Percentiles rank a stretch among this genome's conserved stretches.
phyloP scores from a whole-genome alignment of 2,329 filamentous ascomycete species.

The Cladorrhinum sp. region DNA sequence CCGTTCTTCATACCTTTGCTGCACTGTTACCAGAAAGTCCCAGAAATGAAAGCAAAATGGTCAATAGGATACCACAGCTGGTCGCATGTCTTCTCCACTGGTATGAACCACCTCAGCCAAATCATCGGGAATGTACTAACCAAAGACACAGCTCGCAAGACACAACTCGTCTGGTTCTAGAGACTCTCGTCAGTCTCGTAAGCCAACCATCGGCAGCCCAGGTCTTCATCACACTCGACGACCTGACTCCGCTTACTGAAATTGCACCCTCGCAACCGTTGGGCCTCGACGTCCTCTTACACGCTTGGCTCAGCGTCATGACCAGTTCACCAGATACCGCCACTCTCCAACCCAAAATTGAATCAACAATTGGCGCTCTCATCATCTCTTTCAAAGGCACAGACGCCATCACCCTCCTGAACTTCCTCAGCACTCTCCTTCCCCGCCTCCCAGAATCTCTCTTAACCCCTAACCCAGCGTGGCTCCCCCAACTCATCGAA shows the following conservation, averaged over 20 bases:
- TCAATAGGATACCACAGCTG: slow-evolving; percentile 52
- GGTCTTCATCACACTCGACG: slow-evolving; percentile 46
- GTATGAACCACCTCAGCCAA: slow-evolving; percentile 35
- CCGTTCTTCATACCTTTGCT: slow-evolving; percentile 61
- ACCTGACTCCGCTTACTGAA: slow-evolving; percentile 55
- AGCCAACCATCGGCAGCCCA: slow-evolving; percentile 50
- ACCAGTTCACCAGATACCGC: slow-evolving; percentile 31
- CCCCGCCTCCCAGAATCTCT: slow-evolving; percentile 39
- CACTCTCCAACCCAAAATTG: slow-evolving; percentile 41
- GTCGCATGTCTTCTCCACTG: slow-evolving; percentile 53
- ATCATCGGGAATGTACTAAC: slow-evolving; percentile 11
- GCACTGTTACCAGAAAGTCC: slow-evolving; percentile 52
- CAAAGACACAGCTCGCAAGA: slow-evolving; percentile 44
- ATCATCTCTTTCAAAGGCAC: slow-evolving; percentile 55
- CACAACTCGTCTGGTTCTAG: slow-evolving; percentile 52
- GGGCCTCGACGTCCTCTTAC: slow-evolving; percentile 54
- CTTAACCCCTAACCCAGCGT: slow-evolving; percentile 48
- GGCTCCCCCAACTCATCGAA: slow-evolving; percentile 47
- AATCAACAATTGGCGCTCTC: slow-evolving; percentile 46
- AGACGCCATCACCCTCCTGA: slow-evolving; percentile 57
- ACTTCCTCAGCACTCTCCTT: slow-evolving; percentile 54
- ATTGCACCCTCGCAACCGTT: slow-evolving; percentile 52
- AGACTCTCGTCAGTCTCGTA: slow-evolving; percentile 56
- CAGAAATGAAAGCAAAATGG: slow-evolving; percentile 45
- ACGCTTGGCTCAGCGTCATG: slow-evolving; percentile 55